These are phyloP conservation scores for Pseudogymnoascus sp. DNA, from an alignment of 2,329 filamentous ascomycete species.

Conservation along the genomic window DNA sequence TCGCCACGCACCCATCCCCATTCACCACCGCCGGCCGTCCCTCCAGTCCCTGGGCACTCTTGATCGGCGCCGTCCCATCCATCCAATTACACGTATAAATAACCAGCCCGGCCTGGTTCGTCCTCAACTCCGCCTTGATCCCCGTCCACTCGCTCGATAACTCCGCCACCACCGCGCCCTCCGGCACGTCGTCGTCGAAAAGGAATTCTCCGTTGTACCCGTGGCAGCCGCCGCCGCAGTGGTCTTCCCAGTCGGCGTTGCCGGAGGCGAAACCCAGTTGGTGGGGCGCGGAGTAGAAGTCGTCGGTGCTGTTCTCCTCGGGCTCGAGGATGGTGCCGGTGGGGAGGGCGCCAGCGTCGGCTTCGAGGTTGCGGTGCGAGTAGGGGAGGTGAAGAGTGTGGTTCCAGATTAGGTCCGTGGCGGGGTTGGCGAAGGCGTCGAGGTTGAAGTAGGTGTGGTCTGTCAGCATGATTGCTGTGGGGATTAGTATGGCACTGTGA, in stretches of 20 bases:
- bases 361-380: slow-evolving; percentile 49
- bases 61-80: slow-evolving; percentile 44
- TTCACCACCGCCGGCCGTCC: slow-evolving; percentile 36
- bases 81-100: slow-evolving; percentile 61
- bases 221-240: slow-evolving; percentile 59
- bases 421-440: slow-evolving; percentile 54
- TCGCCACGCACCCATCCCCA: slow-evolving; percentile 63
- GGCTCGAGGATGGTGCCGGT: slow-evolving; percentile 61
- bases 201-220: slow-evolving; percentile 62
- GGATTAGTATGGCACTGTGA: background rate
- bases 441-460: slow-evolving; percentile 65
- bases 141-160: slow-evolving; percentile 57
- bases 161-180: slow-evolving; percentile 40
- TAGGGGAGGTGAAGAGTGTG: slow-evolving; percentile 58
- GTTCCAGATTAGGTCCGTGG: slow-evolving; percentile 48
- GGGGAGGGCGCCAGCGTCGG: slow-evolving; percentile 49
- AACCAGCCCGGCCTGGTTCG: slow-evolving; percentile 64
- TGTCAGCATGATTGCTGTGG: slow-evolving; percentile 51
- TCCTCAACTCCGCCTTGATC: slow-evolving; percentile 61
- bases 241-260: slow-evolving; percentile 48
- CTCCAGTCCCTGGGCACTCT: slow-evolving; percentile 50
- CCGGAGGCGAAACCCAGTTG: slow-evolving; percentile 54
- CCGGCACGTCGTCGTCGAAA: slow-evolving; percentile 34
- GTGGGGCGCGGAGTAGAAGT: slow-evolving; percentile 58
- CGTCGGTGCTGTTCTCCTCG: slow-evolving; percentile 55